Percentiles rank a stretch among this genome's conserved stretches.
Conservation (phyloP, 1,139 yeast genomes). For the Diutina scorzettiae region DNA sequence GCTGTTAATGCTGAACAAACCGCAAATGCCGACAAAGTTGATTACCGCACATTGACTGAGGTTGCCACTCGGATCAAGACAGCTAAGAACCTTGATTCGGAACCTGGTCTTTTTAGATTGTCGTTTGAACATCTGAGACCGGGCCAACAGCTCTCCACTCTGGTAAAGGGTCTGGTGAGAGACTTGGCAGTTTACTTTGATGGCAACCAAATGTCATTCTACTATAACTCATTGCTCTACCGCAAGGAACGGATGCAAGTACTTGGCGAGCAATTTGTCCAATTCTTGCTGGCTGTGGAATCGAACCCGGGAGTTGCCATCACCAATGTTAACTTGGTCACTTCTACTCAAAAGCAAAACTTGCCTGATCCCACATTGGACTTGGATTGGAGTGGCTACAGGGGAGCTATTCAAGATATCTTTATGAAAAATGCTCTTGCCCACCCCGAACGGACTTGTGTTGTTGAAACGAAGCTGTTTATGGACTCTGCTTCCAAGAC, state of each 20-base stretch:
- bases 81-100: constrained; percentile 37
- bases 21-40: constrained; percentile 24
- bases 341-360: constrained; percentile 41
- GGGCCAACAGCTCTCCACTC: constrained; percentile 33
- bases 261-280: constrained; percentile 60
- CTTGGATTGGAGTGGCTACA: constrained; percentile 80
- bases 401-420: constrained; percentile 95
- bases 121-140: constrained; percentile 42
- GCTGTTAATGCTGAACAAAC: constrained; percentile 33
- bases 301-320: constrained; percentile 28
- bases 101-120: constrained; percentile 55
- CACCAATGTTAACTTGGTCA: constrained; percentile 56
- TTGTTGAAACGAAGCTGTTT: constrained; percentile 78
- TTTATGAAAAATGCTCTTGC: constrained; percentile 73
- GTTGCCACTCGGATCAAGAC: constrained; percentile 41
- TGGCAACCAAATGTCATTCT: constrained; percentile 25
- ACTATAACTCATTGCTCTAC: constrained; percentile 70
- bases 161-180: constrained; percentile 43
- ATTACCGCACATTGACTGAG: constrained; percentile 40
- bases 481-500: constrained; percentile 42
- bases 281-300: constrained; percentile 30
- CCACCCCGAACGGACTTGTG: constrained; percentile 81
- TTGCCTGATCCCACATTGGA: constrained; percentile 85
- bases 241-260: constrained; percentile 55
- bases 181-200: constrained; percentile 47